phyloP scores from a whole-genome alignment of 148 eudicot genomes.

The Vaccinium darrowii region DNA sequence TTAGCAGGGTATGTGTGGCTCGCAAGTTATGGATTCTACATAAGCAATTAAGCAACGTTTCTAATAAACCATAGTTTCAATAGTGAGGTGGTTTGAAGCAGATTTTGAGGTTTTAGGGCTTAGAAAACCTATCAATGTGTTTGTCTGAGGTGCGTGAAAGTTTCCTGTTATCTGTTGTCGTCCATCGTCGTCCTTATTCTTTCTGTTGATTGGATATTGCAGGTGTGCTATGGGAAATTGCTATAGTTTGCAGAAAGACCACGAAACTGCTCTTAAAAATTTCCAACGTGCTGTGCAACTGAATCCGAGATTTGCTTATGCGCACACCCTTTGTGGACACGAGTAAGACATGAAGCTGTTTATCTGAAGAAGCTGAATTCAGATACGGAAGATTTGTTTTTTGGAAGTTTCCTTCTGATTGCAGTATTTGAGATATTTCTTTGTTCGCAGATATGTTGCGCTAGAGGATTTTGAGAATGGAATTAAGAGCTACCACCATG shows the following conservation, averaged over 20 bases:
- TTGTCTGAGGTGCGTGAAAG: background rate
- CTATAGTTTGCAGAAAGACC: slow-evolving; percentile 97
- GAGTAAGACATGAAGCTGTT: slow-evolving; percentile 45
- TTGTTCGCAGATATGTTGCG: slow-evolving; percentile 57
- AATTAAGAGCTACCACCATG: slow-evolving; percentile 80
- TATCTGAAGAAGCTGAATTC: background rate
- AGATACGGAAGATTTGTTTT: background rate
- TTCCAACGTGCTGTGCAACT: slow-evolving; percentile 89
- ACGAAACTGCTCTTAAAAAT: slow-evolving; percentile 91
- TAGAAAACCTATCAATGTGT: background rate
- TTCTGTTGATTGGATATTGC: slow-evolving; percentile 26
- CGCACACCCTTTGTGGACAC: slow-evolving; percentile 96
- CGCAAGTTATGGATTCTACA: background rate
- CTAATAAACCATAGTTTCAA: background rate
- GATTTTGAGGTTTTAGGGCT: slow-evolving; percentile 9
- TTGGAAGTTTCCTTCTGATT: slow-evolving; percentile 12
- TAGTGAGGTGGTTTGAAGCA: background rate
- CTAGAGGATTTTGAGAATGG: slow-evolving; percentile 94
- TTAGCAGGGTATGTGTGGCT: background rate
- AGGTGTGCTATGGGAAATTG: slow-evolving; percentile 99
- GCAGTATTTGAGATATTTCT: slow-evolving; percentile 2
- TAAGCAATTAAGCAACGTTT: background rate
- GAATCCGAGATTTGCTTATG: slow-evolving; percentile 81
- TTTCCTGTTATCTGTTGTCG: background rate
- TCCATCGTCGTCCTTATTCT: background rate